A percentile compares a stretch with the other conserved stretches of the same genome.
phyloP scores from a whole-genome alignment of 1,284 basidiomycete species.

The Somion occarium region DNA sequence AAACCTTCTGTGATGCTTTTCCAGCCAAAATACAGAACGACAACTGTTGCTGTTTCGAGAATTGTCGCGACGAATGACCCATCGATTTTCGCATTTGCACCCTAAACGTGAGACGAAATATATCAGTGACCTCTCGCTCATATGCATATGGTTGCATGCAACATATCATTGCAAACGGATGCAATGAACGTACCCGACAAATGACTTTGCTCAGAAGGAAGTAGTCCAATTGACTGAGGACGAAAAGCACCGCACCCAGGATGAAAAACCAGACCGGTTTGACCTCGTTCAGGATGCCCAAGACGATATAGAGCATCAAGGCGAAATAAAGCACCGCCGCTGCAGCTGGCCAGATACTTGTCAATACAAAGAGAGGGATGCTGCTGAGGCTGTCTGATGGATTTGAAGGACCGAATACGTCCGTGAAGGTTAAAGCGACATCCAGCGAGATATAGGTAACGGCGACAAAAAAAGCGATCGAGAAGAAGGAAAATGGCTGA shows the following conservation, averaged over 20 bases:
- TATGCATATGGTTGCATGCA: neutral
- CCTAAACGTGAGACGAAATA: slow-evolving; percentile 9
- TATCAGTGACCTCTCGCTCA: neutral
- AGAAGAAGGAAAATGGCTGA: slow-evolving; percentile 62
- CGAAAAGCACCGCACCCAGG: slow-evolving; percentile 62
- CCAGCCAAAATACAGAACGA: slow-evolving; percentile 75
- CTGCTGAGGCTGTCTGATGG: slow-evolving; percentile 54
- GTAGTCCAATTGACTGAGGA: slow-evolving; percentile 71
- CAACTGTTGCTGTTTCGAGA: slow-evolving; percentile 68
- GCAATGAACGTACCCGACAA: slow-evolving; percentile 70
- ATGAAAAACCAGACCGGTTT: slow-evolving; percentile 71
- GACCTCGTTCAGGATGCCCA: slow-evolving; percentile 64
- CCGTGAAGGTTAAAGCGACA: slow-evolving; percentile 60
- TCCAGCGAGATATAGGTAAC: slow-evolving; percentile 80
- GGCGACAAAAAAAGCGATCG: slow-evolving; percentile 58
- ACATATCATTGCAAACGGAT: too few relatives aligned
- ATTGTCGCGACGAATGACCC: slow-evolving; percentile 79
- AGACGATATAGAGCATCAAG: slow-evolving; percentile 74
- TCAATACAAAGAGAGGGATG: slow-evolving; percentile 73
- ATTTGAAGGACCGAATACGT: slow-evolving; percentile 52
- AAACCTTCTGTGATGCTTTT: slow-evolving; percentile 79
- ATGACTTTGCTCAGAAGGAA: slow-evolving; percentile 75
- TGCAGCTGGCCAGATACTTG: slow-evolving; percentile 80
- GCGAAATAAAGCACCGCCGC: slow-evolving; percentile 62
- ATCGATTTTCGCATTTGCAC: slow-evolving; percentile 51